Evolutionary conservation across 2,329 filamentous ascomycete species (phyloP), one percentile per base, ranked within the genome.

Genomic region (Pyricularia grisea): DNA sequence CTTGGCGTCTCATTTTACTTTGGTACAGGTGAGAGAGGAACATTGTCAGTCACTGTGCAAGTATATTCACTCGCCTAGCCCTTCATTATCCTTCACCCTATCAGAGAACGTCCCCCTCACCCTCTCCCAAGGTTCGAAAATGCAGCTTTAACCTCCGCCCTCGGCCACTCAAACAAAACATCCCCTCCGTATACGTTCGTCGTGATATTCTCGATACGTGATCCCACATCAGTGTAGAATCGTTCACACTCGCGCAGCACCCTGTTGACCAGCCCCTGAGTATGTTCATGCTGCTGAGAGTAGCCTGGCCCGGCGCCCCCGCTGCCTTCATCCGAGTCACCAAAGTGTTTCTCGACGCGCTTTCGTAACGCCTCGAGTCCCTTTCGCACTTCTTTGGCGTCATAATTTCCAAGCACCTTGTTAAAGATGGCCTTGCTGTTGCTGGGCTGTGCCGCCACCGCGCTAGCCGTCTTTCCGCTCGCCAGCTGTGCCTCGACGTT

Each of bases 291-390:
- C 82, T 86, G 69, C 88, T 87, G 69, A n/a, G 50, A 33, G n/a
- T 25, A 50, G 11, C 67, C 65, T 23, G 42, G 31, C n/a, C 30
- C 42, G 55, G n/a, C 27, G 30, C 60, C 27, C 31, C 64, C 60
- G 61, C 65, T 14, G 66, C 25, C 27, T 23, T 94, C 91, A 73
- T 96, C 93, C 5, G 90, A 91, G 73, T 97, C 93, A 63, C 93
- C 93, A 83, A 98, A 98, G 79, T 98, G 94, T 81, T 98, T 99
- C 80, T 98, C 94, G 0, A 98, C 92, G 67, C 94, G 87, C 81
- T 97, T 97, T 75, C 90, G 90, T 73, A 98, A 83, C 68, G 92
- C 87, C 75, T 97, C 93, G 73, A 97, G 90, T n/a, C 94, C 94
- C 76, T 94, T 93, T 72, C 91, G 87, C 63, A 97, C 87, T 79